These are phyloP conservation scores for Aristolochia fimbriata DNA, from an alignment of 164 flowering plant genomes.

Conservation along the genomic window DNA sequence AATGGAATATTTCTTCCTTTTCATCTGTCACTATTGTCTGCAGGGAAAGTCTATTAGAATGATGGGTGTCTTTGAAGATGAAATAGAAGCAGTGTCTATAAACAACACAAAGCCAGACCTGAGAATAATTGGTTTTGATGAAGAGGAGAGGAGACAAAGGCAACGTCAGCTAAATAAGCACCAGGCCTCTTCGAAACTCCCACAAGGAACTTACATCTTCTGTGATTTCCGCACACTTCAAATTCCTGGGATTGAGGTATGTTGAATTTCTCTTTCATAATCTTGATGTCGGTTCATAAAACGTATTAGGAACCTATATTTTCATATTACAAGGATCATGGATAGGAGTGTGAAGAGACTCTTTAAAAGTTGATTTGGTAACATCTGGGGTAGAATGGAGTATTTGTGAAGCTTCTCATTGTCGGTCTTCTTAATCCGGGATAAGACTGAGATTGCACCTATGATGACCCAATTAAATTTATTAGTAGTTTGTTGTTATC, in stretches of 20 bases:
- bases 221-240: constrained; percentile 81
- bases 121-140: constrained; percentile 91
- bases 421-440: too few species aligned
- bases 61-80: constrained; percentile 86
- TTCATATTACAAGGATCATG: too few species aligned
- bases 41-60: constrained; percentile 78
- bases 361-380: too few species aligned
- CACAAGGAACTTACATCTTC: constrained; percentile 77
- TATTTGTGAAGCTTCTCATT: too few species aligned
- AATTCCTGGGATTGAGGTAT: constrained; percentile 78
- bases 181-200: constrained; percentile 38
- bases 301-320: not conserved
- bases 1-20: too few species aligned
- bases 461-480: too few species aligned
- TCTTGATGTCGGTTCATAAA: not conserved
- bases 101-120: constrained; percentile 38
- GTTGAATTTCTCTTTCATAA: not conserved
- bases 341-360: too few species aligned
- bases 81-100: constrained; percentile 54
- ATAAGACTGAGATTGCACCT: too few species aligned
- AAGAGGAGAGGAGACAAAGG: constrained; percentile 71
- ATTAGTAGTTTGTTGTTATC: too few species aligned
- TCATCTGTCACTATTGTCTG: constrained; percentile 1
- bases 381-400: too few species aligned
- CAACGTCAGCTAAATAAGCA: constrained; percentile 29